Evolutionary conservation across 2,329 filamentous ascomycete species (phyloP).

Genomic region (Penicillium frequentans): DNA sequence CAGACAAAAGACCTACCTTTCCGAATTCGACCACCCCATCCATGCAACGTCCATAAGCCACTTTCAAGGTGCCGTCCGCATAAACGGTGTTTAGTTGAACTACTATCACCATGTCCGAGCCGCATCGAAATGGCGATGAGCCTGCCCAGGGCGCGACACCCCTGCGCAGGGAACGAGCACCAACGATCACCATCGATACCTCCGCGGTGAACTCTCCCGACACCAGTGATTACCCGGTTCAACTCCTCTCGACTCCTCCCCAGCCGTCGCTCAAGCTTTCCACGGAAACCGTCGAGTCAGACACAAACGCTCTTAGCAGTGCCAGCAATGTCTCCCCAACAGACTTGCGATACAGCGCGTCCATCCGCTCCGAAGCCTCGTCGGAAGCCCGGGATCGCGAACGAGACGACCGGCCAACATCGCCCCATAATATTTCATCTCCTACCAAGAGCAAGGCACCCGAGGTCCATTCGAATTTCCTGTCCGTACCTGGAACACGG

Average conservation of each 20-base stretch:
- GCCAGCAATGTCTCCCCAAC: conserved; percentile 40
- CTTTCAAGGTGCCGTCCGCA: conserved; percentile 3
- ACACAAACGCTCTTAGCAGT: conserved; percentile 32
- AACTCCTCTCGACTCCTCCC: conserved; percentile 35
- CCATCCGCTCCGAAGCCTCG: conserved; percentile 55
- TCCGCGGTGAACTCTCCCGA: conserved; percentile 50
- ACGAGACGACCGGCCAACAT: conserved; percentile 59
- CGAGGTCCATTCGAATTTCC: conserved; percentile 55
- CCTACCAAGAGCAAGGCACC: conserved; percentile 53
- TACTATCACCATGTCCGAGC: conserved; percentile 32
- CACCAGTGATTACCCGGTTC: conserved; percentile 33
- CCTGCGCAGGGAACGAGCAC: conserved; percentile 46
- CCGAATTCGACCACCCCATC: not conserved
- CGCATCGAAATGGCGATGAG: conserved; percentile 27
- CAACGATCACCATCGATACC: conserved; percentile 59
- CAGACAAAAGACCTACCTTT: not conserved
- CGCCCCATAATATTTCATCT: conserved; percentile 67
- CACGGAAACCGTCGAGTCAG: conserved; percentile 35
- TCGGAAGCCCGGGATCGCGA: conserved; percentile 56
- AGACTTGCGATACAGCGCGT: conserved; percentile 53
- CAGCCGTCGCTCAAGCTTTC: conserved; percentile 39
- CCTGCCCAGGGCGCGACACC: conserved; percentile 28
- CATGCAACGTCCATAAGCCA: not conserved
- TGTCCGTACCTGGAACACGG: conserved; percentile 63
- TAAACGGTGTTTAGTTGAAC: conserved; percentile 16